phyloP scores from a whole-genome alignment of 1,139 yeast genomes.

The Nakaseomyces nivariensis region DNA sequence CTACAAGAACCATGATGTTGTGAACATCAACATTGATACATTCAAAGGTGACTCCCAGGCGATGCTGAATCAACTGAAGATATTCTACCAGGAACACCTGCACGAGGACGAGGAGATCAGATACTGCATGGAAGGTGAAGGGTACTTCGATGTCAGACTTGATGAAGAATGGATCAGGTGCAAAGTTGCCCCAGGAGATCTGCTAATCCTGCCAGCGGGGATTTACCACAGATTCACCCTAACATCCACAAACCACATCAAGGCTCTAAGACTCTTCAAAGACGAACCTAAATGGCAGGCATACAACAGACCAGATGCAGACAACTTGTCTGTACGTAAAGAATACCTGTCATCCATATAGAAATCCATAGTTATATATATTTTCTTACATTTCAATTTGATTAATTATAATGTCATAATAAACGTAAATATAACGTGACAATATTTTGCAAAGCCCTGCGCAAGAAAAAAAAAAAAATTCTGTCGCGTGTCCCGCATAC shows the following conservation, averaged over 20 bases:
- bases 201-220: constrained; percentile 78
- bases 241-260: constrained; percentile 49
- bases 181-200: constrained; percentile 52
- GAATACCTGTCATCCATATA: constrained; percentile 30
- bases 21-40: constrained; percentile 49
- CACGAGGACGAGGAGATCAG: constrained; percentile 98
- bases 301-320: constrained; percentile 51
- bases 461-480: too few relatives aligned
- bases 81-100: constrained; percentile 76
- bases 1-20: constrained; percentile 73
- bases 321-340: constrained; percentile 33
- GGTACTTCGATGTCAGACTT: constrained; percentile 78
- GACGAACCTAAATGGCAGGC: constrained; percentile 98
- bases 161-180: constrained; percentile 72
- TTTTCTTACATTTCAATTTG: too few relatives aligned
- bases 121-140: constrained; percentile 80
- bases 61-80: constrained; percentile 54
- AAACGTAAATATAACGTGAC: not conserved
- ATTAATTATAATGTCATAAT: too few relatives aligned
- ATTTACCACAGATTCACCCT: constrained; percentile 87
- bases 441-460: too few relatives aligned
- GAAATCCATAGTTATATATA: not conserved
- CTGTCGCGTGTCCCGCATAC: too few relatives aligned
- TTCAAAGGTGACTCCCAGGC: constrained; percentile 55
- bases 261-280: constrained; percentile 76